These are phyloP conservation scores for Colletotrichum tropicicola DNA, from an alignment of 2,329 filamentous ascomycete genomes.

Conservation along the genomic window DNA sequence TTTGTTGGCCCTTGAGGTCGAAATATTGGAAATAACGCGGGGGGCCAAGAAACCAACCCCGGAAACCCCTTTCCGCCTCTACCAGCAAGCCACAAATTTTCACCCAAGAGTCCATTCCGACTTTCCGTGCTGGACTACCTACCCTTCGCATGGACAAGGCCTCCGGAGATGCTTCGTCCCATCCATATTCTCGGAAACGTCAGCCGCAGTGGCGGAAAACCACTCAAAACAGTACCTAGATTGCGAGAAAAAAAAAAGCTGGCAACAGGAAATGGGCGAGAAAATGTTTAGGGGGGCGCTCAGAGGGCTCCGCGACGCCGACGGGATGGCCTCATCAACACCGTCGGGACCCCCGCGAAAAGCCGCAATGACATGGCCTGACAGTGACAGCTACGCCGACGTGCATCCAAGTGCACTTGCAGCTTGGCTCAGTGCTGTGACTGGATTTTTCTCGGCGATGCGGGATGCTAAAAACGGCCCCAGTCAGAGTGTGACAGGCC, in stretches of 20 bases:
- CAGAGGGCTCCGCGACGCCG: background rate
- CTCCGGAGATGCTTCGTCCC: constrained; percentile 6
- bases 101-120: too few species aligned
- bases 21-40: background rate
- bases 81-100: too few species aligned
- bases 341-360: background rate
- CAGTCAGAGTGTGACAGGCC: background rate
- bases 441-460: constrained; percentile 2
- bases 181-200: background rate
- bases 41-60: too few species aligned
- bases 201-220: background rate
- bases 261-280: background rate
- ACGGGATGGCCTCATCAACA: constrained; percentile 1
- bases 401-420: too few species aligned
- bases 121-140: too few species aligned
- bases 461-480: background rate
- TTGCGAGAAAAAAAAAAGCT: background rate
- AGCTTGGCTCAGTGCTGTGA: background rate
- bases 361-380: constrained; percentile 4
- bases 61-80: too few species aligned
- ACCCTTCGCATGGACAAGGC: background rate
- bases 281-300: background rate
- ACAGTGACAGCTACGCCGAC: too few species aligned
- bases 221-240: background rate
- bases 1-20: too few species aligned